Percentiles rank a stretch among this genome's conserved stretches.
Evolutionary conservation across 1,139 yeast species (phyloP).

Genomic region (Hansenula lynferdii): DNA sequence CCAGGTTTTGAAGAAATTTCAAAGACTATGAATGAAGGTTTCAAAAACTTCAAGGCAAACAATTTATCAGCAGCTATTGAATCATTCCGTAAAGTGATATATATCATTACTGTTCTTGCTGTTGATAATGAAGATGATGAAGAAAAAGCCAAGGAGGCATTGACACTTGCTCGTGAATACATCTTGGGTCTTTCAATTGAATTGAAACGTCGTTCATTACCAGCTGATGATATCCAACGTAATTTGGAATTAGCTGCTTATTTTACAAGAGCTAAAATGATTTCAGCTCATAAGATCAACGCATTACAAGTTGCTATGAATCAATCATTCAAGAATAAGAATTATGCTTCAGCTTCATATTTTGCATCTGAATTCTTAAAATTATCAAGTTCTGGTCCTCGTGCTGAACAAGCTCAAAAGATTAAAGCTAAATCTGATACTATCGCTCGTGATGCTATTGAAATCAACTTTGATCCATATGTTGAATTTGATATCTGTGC

Average conservation of each 20-base stretch:
- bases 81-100: constrained; percentile 73
- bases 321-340: constrained; percentile 83
- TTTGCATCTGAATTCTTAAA: constrained; percentile 83
- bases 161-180: constrained; percentile 80
- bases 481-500: constrained; percentile 92
- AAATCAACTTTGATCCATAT: constrained; percentile 87
- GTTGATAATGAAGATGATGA: constrained; percentile 76
- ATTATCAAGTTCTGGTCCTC: constrained; percentile 63
- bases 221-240: constrained; percentile 67
- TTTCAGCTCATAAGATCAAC: constrained; percentile 76
- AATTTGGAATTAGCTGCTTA: constrained; percentile 94
- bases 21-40: constrained; percentile 65
- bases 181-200: constrained; percentile 90
- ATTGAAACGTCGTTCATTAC: constrained; percentile 76
- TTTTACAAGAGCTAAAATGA: constrained; percentile 81
- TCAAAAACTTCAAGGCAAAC: constrained; percentile 77
- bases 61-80: constrained; percentile 77
- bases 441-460: constrained; percentile 78
- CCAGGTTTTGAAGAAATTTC: constrained; percentile 76
- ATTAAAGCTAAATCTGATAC: constrained; percentile 77
- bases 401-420: constrained; percentile 86
- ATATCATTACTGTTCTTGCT: constrained; percentile 66
- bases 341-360: constrained; percentile 82
- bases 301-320: constrained; percentile 96
- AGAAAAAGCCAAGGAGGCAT: constrained; percentile 64